These are phyloP conservation scores for Astrothelium macrocarpum DNA, from an alignment of 495 filamentous ascomycete species.

Conservation along the genomic window DNA sequence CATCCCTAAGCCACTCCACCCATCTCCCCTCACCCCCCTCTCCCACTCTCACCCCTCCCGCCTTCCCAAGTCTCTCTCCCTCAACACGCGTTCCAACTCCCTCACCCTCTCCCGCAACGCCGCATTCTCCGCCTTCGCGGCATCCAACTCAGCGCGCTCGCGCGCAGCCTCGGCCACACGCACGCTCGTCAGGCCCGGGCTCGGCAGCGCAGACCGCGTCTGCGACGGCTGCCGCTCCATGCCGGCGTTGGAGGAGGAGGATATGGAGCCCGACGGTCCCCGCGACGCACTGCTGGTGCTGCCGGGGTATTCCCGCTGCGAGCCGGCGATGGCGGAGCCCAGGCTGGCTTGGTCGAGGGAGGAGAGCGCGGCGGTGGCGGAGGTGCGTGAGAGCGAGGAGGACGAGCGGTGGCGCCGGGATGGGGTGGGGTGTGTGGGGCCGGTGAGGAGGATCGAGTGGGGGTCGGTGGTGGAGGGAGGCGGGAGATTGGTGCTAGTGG, in stretches of 20 bases:
- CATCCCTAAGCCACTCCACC: neutral
- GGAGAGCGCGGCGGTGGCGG: slow-evolving; percentile 27
- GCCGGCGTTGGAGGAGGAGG: slow-evolving; percentile 6
- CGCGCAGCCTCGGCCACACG: slow-evolving; percentile 63
- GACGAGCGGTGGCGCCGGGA: slow-evolving; percentile 57
- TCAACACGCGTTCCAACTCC: slow-evolving; percentile 51
- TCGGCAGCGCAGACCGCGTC: slow-evolving; percentile 21
- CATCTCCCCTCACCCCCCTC: neutral
- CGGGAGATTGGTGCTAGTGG: slow-evolving; percentile 24
- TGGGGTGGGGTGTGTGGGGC: slow-evolving; percentile 45
- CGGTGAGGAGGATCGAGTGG: slow-evolving; percentile 41
- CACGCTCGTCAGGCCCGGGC: slow-evolving; percentile 21
- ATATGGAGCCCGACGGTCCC: slow-evolving; percentile 9
- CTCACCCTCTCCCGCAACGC: slow-evolving; percentile 59
- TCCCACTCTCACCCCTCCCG: slow-evolving; percentile 4
- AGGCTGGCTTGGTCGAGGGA: slow-evolving; percentile 34
- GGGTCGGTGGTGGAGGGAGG: slow-evolving; percentile 23
- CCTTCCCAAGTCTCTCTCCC: neutral
- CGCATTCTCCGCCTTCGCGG: slow-evolving; percentile 72
- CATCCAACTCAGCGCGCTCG: slow-evolving; percentile 62
- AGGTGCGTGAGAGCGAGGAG: slow-evolving; percentile 42
- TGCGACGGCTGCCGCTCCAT: slow-evolving; percentile 12
- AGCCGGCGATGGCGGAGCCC: slow-evolving; percentile 32
- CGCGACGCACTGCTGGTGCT: slow-evolving; percentile 8
- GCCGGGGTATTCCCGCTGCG: slow-evolving; percentile 12